Evolutionary conservation across 2,329 filamentous ascomycete species (phyloP).

Genomic region (Esteya vermicola): DNA sequence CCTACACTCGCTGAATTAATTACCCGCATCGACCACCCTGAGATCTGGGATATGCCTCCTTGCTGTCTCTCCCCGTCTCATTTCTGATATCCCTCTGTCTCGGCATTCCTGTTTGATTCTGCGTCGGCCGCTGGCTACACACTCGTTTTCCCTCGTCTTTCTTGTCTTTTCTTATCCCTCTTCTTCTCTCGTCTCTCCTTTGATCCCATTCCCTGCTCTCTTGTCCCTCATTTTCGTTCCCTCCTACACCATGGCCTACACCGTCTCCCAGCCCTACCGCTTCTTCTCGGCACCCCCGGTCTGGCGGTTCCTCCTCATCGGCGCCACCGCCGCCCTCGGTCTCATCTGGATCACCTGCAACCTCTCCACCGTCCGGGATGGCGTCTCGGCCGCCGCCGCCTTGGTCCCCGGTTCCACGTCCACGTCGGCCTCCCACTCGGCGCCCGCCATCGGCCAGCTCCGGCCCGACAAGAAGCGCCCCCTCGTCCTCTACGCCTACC

Average conservation of each 20-base stretch:
- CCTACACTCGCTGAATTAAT: no score
- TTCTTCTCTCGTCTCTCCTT: not conserved
- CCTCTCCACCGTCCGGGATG: not conserved
- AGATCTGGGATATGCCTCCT: no score
- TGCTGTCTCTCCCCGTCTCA: no score
- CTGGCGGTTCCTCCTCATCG: not conserved
- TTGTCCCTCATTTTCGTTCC: not conserved
- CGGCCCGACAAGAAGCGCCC: conserved; percentile 8
- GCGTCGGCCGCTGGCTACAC: no score
- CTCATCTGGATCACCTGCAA: not conserved
- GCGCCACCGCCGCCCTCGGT: not conserved
- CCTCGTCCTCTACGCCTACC: conserved; percentile 21
- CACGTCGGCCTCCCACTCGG: no score
- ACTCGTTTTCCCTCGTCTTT: conserved; percentile 17
- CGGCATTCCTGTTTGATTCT: no score
- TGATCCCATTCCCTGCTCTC: not conserved
- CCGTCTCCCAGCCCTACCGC: not conserved
- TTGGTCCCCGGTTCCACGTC: no score
- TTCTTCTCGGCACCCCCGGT: not conserved
- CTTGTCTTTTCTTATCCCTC: not conserved
- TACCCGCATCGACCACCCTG: no score
- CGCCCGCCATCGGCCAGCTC: not conserved
- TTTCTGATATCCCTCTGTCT: no score
- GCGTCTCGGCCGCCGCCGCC: no score
- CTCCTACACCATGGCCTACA: not conserved